A percentile compares a stretch with the other conserved stretches of the same genome.
These are phyloP conservation scores for Cystobasidium slooffiae DNA, from an alignment of 1,284 basidiomycete genomes.

Conservation along the genomic window DNA sequence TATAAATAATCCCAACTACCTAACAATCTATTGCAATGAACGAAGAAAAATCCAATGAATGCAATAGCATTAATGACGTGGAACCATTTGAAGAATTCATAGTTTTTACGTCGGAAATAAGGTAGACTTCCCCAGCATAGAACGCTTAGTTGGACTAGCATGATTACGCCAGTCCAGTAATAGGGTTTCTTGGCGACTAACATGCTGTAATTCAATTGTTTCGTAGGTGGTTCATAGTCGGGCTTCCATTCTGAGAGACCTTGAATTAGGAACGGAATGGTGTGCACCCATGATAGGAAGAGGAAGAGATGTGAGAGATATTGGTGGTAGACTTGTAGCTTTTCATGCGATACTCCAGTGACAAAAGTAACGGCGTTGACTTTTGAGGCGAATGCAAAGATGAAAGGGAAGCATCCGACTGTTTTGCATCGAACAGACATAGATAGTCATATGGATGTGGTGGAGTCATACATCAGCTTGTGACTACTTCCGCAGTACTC, in stretches of 20 bases:
- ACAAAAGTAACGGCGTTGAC: constrained; percentile 59
- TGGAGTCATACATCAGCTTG: too few species aligned
- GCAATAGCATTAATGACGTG: constrained; percentile 54
- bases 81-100: constrained; percentile 60
- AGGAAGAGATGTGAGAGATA: constrained; percentile 56
- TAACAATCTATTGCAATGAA: constrained; percentile 56
- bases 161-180: constrained; percentile 53
- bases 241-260: constrained; percentile 47
- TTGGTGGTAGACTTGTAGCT: constrained; percentile 61
- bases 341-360: constrained; percentile 61
- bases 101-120: constrained; percentile 57
- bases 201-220: constrained; percentile 48
- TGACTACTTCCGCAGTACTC: background rate
- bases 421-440: background rate
- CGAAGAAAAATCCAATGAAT: constrained; percentile 56
- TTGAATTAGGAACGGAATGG: constrained; percentile 49
- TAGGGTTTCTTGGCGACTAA: constrained; percentile 45
- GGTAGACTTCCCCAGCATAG: constrained; percentile 56
- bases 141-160: constrained; percentile 58
- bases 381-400: constrained; percentile 58
- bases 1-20: constrained; percentile 58
- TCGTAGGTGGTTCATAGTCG: constrained; percentile 46
- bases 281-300: constrained; percentile 57
- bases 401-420: constrained; percentile 51
- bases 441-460: background rate